Evolutionary conservation across 352 stramenopile genomes (phyloP).

Genomic region (Phytophthora fragariaefolia): DNA sequence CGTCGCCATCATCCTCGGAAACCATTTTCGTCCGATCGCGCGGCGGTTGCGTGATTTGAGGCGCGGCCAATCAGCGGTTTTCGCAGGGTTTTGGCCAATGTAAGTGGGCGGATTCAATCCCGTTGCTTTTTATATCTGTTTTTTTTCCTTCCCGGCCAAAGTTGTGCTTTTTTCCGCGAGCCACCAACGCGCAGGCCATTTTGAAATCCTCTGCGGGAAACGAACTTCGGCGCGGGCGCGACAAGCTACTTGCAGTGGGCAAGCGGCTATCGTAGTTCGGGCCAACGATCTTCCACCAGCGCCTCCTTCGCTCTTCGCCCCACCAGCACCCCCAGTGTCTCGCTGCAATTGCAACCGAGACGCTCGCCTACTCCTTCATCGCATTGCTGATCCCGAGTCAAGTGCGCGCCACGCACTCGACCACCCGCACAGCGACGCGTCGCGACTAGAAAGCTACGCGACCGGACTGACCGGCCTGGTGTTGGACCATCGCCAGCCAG

Average conservation of each 20-base stretch:
- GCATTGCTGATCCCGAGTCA: slow-evolving; percentile 15
- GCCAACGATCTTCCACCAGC: slow-evolving; percentile 18
- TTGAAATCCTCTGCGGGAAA: slow-evolving; percentile 47
- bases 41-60: slow-evolving; percentile 9
- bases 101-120: neutral
- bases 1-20: slow-evolving; percentile 27
- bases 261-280: slow-evolving; percentile 28
- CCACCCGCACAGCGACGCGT: slow-evolving; percentile 14
- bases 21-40: slow-evolving; percentile 30
- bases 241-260: slow-evolving; percentile 43
- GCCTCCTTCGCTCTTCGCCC: slow-evolving; percentile 4
- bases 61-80: slow-evolving; percentile 22
- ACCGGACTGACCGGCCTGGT: slow-evolving; percentile 21
- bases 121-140: slow-evolving; percentile 39
- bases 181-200: slow-evolving; percentile 19
- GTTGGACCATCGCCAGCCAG: slow-evolving; percentile 26
- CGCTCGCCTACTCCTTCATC: neutral
- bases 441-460: slow-evolving; percentile 20
- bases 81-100: slow-evolving; percentile 18
- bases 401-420: slow-evolving; percentile 14
- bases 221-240: slow-evolving; percentile 17
- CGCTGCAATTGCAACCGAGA: slow-evolving; percentile 19
- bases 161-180: slow-evolving; percentile 40
- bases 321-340: slow-evolving; percentile 6
- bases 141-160: slow-evolving; percentile 36